Percentiles rank a stretch among this genome's conserved stretches.
phyloP scores from a whole-genome alignment of 1,284 basidiomycete species.

The Fomitopsis schrenkii region DNA sequence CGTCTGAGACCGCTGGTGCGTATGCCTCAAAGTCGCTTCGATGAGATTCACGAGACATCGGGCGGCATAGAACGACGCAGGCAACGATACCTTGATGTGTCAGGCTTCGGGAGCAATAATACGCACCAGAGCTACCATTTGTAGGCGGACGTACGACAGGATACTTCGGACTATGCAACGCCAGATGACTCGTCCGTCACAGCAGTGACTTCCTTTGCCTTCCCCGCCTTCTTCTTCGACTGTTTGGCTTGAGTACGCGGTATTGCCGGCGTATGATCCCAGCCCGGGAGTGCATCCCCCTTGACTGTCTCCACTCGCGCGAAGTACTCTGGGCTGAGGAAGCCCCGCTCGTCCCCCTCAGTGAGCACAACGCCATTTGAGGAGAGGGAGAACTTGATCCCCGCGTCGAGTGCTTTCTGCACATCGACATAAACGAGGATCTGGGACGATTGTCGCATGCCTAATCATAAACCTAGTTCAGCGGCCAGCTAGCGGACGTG shows the following conservation, averaged over 20 bases:
- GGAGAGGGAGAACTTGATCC: slow-evolving; percentile 72
- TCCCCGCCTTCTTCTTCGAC: not conserved
- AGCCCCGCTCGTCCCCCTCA: slow-evolving; percentile 58
- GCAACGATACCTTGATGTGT: not conserved
- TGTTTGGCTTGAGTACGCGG: not conserved
- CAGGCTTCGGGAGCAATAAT: too few species aligned
- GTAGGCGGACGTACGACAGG: too few species aligned
- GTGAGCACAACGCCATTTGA: slow-evolving; percentile 84
- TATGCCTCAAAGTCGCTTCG: too few species aligned
- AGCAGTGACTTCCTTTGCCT: not conserved
- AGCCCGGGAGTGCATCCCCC: slow-evolving; percentile 30
- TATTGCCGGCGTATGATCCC: slow-evolving; percentile 19
- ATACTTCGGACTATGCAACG: too few species aligned
- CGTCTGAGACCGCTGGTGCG: too few species aligned
- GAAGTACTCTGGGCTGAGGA: slow-evolving; percentile 60
- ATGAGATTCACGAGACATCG: too few species aligned
- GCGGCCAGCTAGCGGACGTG: not conserved
- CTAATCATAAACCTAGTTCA: slow-evolving; percentile 31
- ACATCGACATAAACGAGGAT: slow-evolving; percentile 78
- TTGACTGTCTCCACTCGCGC: slow-evolving; percentile 47
- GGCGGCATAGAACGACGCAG: not conserved
- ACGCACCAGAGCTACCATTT: too few species aligned
- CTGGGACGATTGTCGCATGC: slow-evolving; percentile 73
- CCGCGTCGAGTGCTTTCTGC: slow-evolving; percentile 63
- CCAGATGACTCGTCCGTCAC: not conserved